Base-by-base conservation (phyloP, 495 filamentous ascomycete genomes). In the Hypoxylon rickii region DNA sequence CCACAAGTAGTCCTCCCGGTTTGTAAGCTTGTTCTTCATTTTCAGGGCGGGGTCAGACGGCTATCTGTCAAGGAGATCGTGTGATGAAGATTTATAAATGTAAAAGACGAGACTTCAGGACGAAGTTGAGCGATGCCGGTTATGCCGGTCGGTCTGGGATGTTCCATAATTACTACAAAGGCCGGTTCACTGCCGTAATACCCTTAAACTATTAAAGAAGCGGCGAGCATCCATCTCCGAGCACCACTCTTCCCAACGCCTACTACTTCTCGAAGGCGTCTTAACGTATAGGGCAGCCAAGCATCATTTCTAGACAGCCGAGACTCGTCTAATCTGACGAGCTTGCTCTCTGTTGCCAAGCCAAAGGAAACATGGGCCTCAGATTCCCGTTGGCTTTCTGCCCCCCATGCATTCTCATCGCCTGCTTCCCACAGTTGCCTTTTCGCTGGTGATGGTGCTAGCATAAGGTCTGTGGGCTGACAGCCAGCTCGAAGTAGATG, bases 391-490 rank as follows among this genome's bases (percentile, higher is more conserved):
- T 68, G 48, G 19, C 31, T 63, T 52, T 72, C 70, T 7, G 34
- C 13, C 46, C 66, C 72, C 76, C 75, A 79, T 13, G 22, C 24
- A 8, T 31, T 26, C 54, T 68, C 69, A 54, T 76, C 66, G 8
- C 42, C 42, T 48, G 77, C 75, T 66, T 79, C 75, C 77, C 77
- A 80, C 4, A 79, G 71, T 51, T 70, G 70, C 61, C 74, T 77
- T 49, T 68, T 72, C 2, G 73, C 68, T 15, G 77, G 77, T n/a
- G 79, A 58, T 16, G 74, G 75, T 34, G 74, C 73, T 13, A 80
- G 31, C 17, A 78, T 32, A 6, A 79, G 61, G 19, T 73, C 72
- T 5, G 55, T 42, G 24, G 64, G 68, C 17, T 66, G 44, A 63
- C 77, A 80, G 72, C 69, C 16, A 73, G 76, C 20, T 76, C 72